Conservation (phyloP, 805 yeast genomes). For the Sungouiozyma intestinalis region DNA sequence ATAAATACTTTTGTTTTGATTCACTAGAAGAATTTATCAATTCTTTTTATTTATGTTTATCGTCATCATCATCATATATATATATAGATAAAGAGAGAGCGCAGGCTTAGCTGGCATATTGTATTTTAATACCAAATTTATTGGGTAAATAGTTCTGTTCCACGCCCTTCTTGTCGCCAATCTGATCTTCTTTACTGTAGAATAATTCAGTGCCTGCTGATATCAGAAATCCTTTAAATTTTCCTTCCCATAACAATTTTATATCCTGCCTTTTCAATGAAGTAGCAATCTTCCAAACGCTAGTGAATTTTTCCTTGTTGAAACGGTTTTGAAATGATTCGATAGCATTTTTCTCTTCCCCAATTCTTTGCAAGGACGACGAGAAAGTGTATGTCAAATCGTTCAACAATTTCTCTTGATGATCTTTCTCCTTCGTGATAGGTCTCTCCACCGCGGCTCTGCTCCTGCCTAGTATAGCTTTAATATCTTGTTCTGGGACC, state of each 20-base stretch:
- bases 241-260: slow-evolving; percentile 79
- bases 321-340: slow-evolving; percentile 42
- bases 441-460: not conserved
- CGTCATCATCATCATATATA: not conserved
- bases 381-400: slow-evolving; percentile 24
- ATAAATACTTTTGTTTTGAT: not conserved
- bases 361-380: slow-evolving; percentile 24
- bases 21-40: not conserved
- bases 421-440: not conserved
- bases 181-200: slow-evolving; percentile 17
- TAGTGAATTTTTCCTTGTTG: slow-evolving; percentile 45
- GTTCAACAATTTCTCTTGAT: slow-evolving; percentile 15
- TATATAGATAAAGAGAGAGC: not conserved
- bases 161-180: slow-evolving; percentile 24
- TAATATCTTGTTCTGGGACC: not conserved
- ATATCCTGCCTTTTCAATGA: slow-evolving; percentile 52
- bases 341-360: slow-evolving; percentile 34
- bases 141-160: slow-evolving; percentile 8
- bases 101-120: slow-evolving; percentile 12
- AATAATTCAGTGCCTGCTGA: slow-evolving; percentile 57
- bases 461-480: not conserved
- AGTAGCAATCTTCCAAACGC: slow-evolving; percentile 66
- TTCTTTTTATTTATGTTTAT: not conserved
- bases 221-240: slow-evolving; percentile 65
- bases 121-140: slow-evolving; percentile 25